Percentiles rank a stretch among this genome's conserved stretches.
phyloP scores from a whole-genome alignment of 371 early-diverging fungal species.

The Lichtheimia ramosa region DNA sequence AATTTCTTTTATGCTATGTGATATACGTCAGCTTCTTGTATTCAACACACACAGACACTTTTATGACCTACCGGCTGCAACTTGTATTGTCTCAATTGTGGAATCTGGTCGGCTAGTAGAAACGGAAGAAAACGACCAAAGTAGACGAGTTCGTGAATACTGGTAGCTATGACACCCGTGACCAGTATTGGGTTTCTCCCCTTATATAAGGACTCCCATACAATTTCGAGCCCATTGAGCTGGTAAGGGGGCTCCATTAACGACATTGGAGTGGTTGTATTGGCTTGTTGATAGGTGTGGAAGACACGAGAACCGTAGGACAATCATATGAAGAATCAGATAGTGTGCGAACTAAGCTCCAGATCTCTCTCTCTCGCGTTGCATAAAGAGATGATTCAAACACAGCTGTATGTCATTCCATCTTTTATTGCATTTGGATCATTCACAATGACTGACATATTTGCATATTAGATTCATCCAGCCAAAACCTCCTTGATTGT shows the following conservation, averaged over 20 bases:
- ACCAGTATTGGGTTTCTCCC: slow-evolving; percentile 69
- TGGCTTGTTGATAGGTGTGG: too few species aligned
- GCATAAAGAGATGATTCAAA: too few species aligned
- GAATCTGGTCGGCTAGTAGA: slow-evolving; percentile 24
- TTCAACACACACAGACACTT: neutral
- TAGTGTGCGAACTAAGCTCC: too few species aligned
- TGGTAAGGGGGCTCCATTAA: neutral
- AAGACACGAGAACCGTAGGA: too few species aligned
- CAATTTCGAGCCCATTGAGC: neutral
- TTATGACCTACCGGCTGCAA: neutral
- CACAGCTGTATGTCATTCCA: too few species aligned
- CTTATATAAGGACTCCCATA: slow-evolving; percentile 60
- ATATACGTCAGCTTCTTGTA: neutral
- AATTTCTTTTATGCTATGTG: neutral
- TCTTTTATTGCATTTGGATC: too few species aligned
- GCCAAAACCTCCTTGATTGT: too few species aligned
- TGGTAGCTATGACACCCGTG: slow-evolving; percentile 62
- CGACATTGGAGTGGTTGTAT: neutral
- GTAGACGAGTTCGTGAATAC: slow-evolving; percentile 76
- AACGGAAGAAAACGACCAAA: slow-evolving; percentile 77
- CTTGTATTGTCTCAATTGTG: neutral
- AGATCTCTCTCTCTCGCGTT: too few species aligned
- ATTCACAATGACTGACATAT: too few species aligned
- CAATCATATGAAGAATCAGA: too few species aligned
- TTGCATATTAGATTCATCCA: too few species aligned